phyloP scores from a whole-genome alignment of 495 filamentous ascomycete species.

The Penicillium cinerascens region DNA sequence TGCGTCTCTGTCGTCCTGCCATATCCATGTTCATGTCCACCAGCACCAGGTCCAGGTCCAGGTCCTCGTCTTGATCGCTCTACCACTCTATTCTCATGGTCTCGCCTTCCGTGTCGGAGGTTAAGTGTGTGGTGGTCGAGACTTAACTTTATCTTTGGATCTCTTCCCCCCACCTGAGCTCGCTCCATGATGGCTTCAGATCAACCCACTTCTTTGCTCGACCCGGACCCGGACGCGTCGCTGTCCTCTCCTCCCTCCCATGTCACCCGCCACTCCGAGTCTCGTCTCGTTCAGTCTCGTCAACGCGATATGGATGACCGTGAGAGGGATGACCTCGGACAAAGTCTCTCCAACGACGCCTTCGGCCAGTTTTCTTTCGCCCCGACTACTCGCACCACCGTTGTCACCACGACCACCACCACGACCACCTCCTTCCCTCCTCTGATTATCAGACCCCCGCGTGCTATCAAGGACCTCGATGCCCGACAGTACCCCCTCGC shows the following conservation, averaged over 20 bases:
- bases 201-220: constrained; percentile 13
- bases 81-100: neutral
- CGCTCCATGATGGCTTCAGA: constrained; percentile 19
- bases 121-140: constrained; percentile 16
- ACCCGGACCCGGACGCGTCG: constrained; percentile 22
- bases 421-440: constrained; percentile 89
- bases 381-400: constrained; percentile 69
- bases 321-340: constrained; percentile 19
- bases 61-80: neutral
- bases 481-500: constrained; percentile 89
- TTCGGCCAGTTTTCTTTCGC: constrained; percentile 67
- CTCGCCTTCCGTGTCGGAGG: constrained; percentile 19
- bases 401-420: constrained; percentile 91
- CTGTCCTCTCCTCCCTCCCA: constrained; percentile 9
- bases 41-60: too few species aligned
- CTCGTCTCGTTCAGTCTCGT: constrained; percentile 14
- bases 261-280: constrained; percentile 9
- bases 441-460: constrained; percentile 70
- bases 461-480: constrained; percentile 70
- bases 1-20: constrained; percentile 8
- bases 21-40: too few species aligned
- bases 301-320: constrained; percentile 33
- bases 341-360: constrained; percentile 26
- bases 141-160: neutral
- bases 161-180: constrained; percentile 10